Evolutionary conservation across 805 yeast genomes (phyloP), one percentile per base, ranked within the genome.

Genomic region (Nakazawaea ishiwadae): DNA sequence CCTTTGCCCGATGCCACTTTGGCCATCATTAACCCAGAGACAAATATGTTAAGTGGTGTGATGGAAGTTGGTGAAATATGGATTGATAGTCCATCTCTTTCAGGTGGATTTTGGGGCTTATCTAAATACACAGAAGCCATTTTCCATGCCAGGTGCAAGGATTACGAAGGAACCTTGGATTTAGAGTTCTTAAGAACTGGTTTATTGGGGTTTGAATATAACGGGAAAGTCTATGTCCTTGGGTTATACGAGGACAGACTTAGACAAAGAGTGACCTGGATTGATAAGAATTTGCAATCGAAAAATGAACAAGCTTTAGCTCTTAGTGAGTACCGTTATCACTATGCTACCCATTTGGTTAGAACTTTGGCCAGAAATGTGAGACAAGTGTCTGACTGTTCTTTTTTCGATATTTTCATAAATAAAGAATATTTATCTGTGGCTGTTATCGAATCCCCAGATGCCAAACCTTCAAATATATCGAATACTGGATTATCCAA

Each of bases 11-110:
- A 91, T 63, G 91, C 97, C 0, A 86, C 95, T 0, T 59, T 91
- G 24, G 97, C 97, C 0, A 77, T 93, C 21, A 98, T 93, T 0
- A 89, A 95, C 56, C 98, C 98, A 0, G 98, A 93, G 46, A 87
- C 91, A 44, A 74, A 81, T 28, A 67, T 81, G 2, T 64, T 93
- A 14, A 84, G 87, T 4, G 78, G 80, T 2, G 81, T 74, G 36
- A 76, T 85, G 53, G 87, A 84, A 48, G 86, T 93, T 12, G 99
- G 99, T 20, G 99, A 93, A 59, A 81, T 93, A 26, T 93, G 98
- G 98, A 85, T 93, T n/a, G 96, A 90, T 53, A 83, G 95, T 32
- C 91, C 91, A 1, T 84, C 95, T 46, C 63, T 93, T 5, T 81
- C 95, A 2, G 96, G 96, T 12, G 96, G 96, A 0, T 86, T 84